Percentiles rank a stretch among this genome's conserved stretches.
Evolutionary conservation across 805 yeast genomes (phyloP).

Genomic region (Starmera dryadoides): DNA sequence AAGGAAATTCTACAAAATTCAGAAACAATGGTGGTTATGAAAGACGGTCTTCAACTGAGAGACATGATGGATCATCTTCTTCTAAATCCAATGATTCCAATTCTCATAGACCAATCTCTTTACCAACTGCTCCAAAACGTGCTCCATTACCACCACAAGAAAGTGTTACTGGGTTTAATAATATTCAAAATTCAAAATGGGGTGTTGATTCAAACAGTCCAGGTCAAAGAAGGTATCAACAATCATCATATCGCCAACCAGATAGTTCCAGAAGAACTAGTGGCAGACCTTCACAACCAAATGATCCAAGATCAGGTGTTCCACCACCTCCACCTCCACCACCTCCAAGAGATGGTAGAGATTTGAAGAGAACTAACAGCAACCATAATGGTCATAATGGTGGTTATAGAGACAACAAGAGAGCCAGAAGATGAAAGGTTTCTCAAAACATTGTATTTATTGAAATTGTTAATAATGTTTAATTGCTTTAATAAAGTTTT

Average conservation of each 20-base stretch:
- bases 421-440: slow-evolving; percentile 1
- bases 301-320: not conserved
- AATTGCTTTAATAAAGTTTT: too few relatives aligned
- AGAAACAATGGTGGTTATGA: not conserved
- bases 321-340: slow-evolving; percentile 1
- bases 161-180: slow-evolving; percentile 1
- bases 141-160: not conserved
- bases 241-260: slow-evolving; percentile 1
- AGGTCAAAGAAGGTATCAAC: not conserved
- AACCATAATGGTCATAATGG: not conserved
- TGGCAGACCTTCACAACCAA: not conserved
- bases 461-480: too few relatives aligned
- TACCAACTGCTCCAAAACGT: not conserved
- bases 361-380: slow-evolving; percentile 1
- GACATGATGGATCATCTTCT: too few relatives aligned
- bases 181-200: slow-evolving; percentile 4
- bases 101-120: not conserved
- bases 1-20: not conserved
- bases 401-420: slow-evolving; percentile 1
- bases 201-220: not conserved
- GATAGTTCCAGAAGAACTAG: not conserved
- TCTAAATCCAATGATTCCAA: too few relatives aligned
- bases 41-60: not conserved
- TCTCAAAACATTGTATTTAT: too few relatives aligned
- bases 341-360: not conserved